These are phyloP conservation scores for Globisporangium cylindrosporum DNA, from an alignment of 352 stramenopile genomes.

Conservation along the genomic window DNA sequence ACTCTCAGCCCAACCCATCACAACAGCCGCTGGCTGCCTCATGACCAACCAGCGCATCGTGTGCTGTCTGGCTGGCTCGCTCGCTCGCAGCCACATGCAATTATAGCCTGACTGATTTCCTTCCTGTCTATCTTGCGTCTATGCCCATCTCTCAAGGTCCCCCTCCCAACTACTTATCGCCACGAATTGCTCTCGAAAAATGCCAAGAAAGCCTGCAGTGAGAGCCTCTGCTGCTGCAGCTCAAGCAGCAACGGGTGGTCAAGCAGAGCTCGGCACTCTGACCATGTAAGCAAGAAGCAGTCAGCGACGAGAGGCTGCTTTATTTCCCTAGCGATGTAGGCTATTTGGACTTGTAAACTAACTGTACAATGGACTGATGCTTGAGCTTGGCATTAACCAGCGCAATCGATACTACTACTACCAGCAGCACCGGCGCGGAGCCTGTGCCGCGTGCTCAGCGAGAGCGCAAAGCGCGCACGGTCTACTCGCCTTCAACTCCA, in stretches of 20 bases:
- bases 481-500: conserved; percentile 23
- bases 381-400: neutral
- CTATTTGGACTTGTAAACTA: neutral
- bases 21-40: neutral
- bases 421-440: neutral
- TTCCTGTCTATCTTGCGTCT: no score
- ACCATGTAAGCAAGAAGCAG: neutral
- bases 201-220: neutral
- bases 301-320: neutral
- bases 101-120: no score
- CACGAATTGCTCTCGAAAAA: neutral
- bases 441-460: conserved; percentile 3
- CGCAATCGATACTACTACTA: neutral
- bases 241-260: neutral
- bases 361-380: neutral
- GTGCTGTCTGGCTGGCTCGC: neutral
- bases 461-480: conserved; percentile 15
- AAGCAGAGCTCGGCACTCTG: neutral
- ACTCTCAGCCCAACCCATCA: neutral
- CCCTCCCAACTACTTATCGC: neutral
- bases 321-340: neutral
- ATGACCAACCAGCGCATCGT: neutral
- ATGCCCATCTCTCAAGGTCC: neutral
- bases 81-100: neutral
- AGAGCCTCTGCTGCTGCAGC: neutral